Evolutionary conservation across 441 rosid genomes (phyloP), one percentile per base, ranked within the genome.

Genomic region (Flueggea neowawraea): DNA sequence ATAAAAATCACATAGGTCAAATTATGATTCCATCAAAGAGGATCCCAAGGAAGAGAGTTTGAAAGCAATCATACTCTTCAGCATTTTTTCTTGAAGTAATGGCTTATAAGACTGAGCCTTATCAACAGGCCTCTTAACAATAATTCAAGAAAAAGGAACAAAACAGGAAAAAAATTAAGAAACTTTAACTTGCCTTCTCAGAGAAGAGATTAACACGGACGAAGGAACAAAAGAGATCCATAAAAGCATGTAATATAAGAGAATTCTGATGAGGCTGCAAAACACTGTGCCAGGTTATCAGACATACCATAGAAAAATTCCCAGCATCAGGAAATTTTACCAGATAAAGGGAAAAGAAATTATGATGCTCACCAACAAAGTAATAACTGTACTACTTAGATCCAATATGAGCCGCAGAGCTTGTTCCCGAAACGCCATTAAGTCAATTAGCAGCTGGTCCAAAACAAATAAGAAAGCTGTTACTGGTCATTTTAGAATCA

Each of bases 231-330:
- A 91, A 95, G 68, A 95, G 91, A 83, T 91, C 98, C 99, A 95
- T 95, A 76, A 95, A 95, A 2, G 96, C 93, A 59, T 95, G 96
- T 55, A 92, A 82, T 67, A 95, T 90, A 65, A 95, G 97, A 16
- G 97, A 95, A 82, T 95, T 95, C 82, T 91, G 99, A 82, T 91
- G 97, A 58, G 97, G 98, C 99, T 95, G 98, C 91, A 88, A 87
- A 83, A 82, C 69, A 75, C 82, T 70, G 80, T 81, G 78, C 74
- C 73, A 75, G 70, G 87, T 93, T 82, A 86, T 75, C 67, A 79
- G 89, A 76, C 74, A 79, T 81, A 73, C 72, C 69, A 78, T 72
- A 76, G 71, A 55, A 66, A 66, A 68, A 54, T 62, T 45, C 33
- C 54, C 54, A 70, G 67, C 60, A 52, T 65, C n/a, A n/a, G n/a